phyloP scores from a whole-genome alignment of 331 rosid species.

The Rhamnella rubrinervis region DNA sequence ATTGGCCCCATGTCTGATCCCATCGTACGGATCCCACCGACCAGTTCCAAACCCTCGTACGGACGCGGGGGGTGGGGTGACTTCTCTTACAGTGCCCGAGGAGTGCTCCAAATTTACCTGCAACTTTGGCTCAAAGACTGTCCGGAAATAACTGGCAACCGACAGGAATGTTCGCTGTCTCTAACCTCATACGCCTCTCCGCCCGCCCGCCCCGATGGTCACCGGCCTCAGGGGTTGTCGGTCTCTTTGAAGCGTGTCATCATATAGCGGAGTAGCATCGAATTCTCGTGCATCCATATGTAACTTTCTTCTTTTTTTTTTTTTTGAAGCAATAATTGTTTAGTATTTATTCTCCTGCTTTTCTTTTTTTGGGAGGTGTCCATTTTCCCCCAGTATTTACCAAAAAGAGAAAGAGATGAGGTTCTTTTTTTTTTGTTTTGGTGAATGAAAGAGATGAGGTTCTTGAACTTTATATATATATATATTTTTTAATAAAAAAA shows the following conservation, averaged over 20 bases:
- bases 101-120: constrained; percentile 41
- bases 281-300: constrained; percentile 26
- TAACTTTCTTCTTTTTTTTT: not conserved
- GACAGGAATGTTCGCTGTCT: constrained; percentile 59
- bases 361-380: constrained; percentile 54
- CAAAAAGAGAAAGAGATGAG: constrained; percentile 60
- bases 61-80: not conserved
- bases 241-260: constrained; percentile 37
- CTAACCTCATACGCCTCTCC: not conserved
- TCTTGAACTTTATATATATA: constrained; percentile 22
- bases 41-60: constrained; percentile 18
- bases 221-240: constrained; percentile 63
- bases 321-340: not conserved
- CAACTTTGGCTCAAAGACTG: constrained; percentile 13
- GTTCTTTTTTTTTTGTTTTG: too few species aligned
- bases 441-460: constrained; percentile 60
- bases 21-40: constrained; percentile 26
- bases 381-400: constrained; percentile 41
- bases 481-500: not conserved
- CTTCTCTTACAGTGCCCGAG: constrained; percentile 1
- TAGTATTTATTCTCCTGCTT: constrained; percentile 44
- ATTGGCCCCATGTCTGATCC: constrained; percentile 9
- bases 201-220: constrained; percentile 24
- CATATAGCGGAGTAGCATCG: constrained; percentile 3
- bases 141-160: constrained; percentile 57